Evolutionary conservation across 2,329 filamentous ascomycete species (phyloP), one percentile per base, ranked within the genome.

Genomic region (Fusarium verticillioides): DNA sequence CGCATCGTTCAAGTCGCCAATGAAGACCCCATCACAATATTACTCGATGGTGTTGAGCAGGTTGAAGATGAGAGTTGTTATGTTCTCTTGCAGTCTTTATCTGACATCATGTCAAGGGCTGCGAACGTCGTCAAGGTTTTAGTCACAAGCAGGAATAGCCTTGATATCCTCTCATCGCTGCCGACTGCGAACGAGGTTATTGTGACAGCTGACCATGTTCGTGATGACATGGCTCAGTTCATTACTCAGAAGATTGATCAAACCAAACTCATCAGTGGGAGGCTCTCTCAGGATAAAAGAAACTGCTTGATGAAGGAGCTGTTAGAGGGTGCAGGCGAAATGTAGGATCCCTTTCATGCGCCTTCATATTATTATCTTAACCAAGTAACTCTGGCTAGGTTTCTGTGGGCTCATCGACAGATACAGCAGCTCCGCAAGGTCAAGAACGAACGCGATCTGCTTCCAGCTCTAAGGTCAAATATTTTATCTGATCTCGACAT

Each of bases 1-100:
- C 65, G 63, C 2, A 65, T 70, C 12, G 13, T 70, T 23, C 65
- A 70, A 44, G 34, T 66, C 7, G 49, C 46, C 5, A 57, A 50
- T 18, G 54, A 65, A 15, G 65, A 70, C n/a, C 34, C 65, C 16
- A 30, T 69, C 19, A 65, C 60, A 13, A 59, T 70, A 37, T 9
- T 70, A 4, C 23, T 70, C 13, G 37, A 37, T 28, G 65, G 39
- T 9, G 34, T 69, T 12, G 60, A 66, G 15, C 43, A 39, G 18
- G 19, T 69, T 19, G 34, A 49, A 5, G 52, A 53, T 8, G 32
- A 49, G 11, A 32, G 58, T 5, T 43, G 30, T 2, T 15, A 19
- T 23, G 2, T 5, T 28, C 30, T 70, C 3, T 43, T 65, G 11
- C 26, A 43, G 18, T 43, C 34, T 1, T 37, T 70, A 16, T 46